Conservation (phyloP, 192 early-diverging fungal species). For the Geosiphon pyriformis region DNA sequence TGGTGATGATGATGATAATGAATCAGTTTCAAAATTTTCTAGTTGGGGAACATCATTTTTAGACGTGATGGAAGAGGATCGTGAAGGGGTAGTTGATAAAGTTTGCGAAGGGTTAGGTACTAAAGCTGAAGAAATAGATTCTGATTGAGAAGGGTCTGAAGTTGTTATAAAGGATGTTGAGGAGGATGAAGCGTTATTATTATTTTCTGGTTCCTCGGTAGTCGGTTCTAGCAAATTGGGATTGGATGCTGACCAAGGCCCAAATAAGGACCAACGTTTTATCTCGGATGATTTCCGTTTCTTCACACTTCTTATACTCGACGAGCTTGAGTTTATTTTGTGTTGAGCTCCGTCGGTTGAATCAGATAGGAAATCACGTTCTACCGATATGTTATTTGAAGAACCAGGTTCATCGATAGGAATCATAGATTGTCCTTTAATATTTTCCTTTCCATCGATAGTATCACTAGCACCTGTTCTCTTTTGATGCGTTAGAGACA, state of each 20-base stretch:
- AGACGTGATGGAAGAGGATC: not conserved
- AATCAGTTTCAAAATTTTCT: not conserved
- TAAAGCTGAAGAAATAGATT: not conserved
- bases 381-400: too few species aligned
- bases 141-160: not conserved
- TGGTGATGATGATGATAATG: not conserved
- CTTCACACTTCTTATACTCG: not conserved
- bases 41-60: not conserved
- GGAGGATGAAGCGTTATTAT: not conserved
- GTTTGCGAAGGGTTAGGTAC: not conserved
- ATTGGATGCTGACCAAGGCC: conserved; percentile 12
- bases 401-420: not conserved
- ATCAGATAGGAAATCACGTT: too few species aligned
- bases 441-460: not conserved
- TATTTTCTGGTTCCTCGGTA: not conserved
- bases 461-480: too few species aligned
- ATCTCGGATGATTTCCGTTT: not conserved
- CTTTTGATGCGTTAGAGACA: not conserved
- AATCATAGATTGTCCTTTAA: not conserved
- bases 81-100: not conserved
- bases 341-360: too few species aligned
- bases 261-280: conserved; percentile 19
- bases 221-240: not conserved
- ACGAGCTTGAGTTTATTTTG: not conserved
- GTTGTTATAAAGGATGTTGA: not conserved